Evolutionary conservation across 2,329 filamentous ascomycete genomes (phyloP), one percentile per base, ranked within the genome.

Genomic region (Cryphonectria naterciae): DNA sequence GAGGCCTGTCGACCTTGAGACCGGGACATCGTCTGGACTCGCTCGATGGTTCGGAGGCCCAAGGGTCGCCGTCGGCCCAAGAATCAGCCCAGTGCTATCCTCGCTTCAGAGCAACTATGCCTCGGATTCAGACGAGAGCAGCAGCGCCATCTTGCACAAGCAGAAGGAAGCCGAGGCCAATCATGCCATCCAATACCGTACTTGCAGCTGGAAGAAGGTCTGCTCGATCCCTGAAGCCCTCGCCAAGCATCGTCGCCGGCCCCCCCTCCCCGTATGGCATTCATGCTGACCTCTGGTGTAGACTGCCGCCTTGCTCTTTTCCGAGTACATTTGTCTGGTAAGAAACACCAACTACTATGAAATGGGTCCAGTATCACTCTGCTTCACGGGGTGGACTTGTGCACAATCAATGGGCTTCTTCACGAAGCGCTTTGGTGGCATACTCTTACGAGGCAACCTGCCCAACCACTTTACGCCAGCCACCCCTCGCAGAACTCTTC

Each of bases 151-250:
- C 62, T 79, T 88, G n/a, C 79, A 81, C 73, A 85, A 85, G 81
- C 94, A 97, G 67, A 88, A 95, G 74, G 93, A 91, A 68, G 79
- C 92, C 73, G 95, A 97, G 80, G 87, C 89, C 39, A 90, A 89
- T 67, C 91, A 92, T 80, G 89, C 90, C 15, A 97, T 98, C 81
- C 91, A 97, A 82, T 98, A 98, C 80, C 88, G 95, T 72, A 97
- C 94, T 54, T 98, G 95, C 83, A 95, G 91, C 75, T 98, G 95
- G 95, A 92, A 93, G 78, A 97, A 97, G 86, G 89, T 91, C 74
- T 68, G 81, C 77, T 28, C 56, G 41, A 46, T 64, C 46, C 70
- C 68, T 64, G 65, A 52, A 75, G 64, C 8, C 6, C 72, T 61
- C 71, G 54, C 72, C 72, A 68, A 22, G 39, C 46, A 1, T 19